Conservation (phyloP, 305 asterid genomes). For the Withania somnifera region DNA sequence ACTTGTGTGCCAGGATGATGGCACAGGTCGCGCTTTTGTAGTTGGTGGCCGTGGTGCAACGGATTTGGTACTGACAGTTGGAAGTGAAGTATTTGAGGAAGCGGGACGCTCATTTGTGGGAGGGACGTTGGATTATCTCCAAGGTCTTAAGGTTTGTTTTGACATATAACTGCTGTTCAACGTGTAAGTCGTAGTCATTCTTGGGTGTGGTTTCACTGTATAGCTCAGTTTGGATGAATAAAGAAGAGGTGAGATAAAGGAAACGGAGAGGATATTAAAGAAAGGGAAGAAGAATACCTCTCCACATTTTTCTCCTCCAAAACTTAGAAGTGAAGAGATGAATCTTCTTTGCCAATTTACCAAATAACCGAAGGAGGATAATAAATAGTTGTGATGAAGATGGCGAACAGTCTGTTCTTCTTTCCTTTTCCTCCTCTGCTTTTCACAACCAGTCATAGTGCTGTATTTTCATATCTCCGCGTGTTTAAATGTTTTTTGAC, state of each 20-base stretch:
- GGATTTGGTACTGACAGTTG: conserved; percentile 79
- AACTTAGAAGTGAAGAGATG: background rate
- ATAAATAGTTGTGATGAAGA: background rate
- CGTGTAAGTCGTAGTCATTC: background rate
- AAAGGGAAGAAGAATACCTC: background rate
- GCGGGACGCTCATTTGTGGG: conserved; percentile 91
- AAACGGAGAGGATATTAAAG: background rate
- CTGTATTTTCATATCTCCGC: background rate
- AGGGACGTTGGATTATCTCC: conserved; percentile 94
- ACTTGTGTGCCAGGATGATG: conserved; percentile 63
- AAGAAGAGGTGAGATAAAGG: background rate
- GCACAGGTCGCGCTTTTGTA: conserved; percentile 71
- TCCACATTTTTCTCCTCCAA: background rate
- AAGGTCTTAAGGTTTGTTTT: conserved; percentile 86
- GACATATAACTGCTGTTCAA: background rate
- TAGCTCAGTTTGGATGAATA: background rate
- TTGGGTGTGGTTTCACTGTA: background rate
- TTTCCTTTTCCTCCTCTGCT: background rate
- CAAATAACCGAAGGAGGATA: background rate
- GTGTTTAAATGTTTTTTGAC: background rate
- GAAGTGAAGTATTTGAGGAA: conserved; percentile 96
- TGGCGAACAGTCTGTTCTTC: background rate
- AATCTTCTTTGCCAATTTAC: background rate
- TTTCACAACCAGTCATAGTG: background rate
- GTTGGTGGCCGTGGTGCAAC: conserved; percentile 98